These are phyloP conservation scores for Alternaria rosae DNA, from an alignment of 2,329 filamentous ascomycete species.

Conservation along the genomic window DNA sequence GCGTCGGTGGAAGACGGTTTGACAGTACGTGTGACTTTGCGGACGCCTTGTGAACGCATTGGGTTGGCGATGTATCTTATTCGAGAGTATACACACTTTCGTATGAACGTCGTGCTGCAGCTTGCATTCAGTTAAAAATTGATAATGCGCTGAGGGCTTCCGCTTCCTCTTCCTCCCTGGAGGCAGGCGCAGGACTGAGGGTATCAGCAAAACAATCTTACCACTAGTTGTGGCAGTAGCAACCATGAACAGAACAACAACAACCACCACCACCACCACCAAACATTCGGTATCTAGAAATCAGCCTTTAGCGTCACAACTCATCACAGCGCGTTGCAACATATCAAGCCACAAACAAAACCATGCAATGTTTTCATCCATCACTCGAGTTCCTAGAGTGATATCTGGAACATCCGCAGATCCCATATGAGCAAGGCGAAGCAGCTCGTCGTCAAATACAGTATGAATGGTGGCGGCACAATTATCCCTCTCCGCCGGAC, in stretches of 20 bases:
- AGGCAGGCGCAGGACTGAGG: background rate
- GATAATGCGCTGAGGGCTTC: background rate
- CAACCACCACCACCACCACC: background rate
- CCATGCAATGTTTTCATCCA: too few species aligned
- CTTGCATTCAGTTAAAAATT: background rate
- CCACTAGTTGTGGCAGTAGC: background rate
- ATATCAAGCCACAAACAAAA: too few species aligned
- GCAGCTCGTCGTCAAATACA: too few species aligned
- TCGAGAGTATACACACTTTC: background rate
- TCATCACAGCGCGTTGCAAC: too few species aligned
- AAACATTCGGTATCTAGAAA: background rate
- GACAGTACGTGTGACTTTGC: background rate
- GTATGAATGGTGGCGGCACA: too few species aligned
- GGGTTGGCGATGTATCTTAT: background rate
- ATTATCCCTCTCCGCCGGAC: too few species aligned
- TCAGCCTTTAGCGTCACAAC: background rate
- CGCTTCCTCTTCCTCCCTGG: background rate
- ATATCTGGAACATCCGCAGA: too few species aligned
- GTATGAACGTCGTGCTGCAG: background rate
- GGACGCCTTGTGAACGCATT: background rate
- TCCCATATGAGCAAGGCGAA: too few species aligned
- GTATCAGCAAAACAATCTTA: background rate
- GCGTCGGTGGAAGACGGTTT: background rate
- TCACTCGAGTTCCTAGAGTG: too few species aligned
- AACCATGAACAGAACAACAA: background rate